Conservation (phyloP, 2,329 filamentous ascomycete genomes). For the Hypoxylon sp. region DNA sequence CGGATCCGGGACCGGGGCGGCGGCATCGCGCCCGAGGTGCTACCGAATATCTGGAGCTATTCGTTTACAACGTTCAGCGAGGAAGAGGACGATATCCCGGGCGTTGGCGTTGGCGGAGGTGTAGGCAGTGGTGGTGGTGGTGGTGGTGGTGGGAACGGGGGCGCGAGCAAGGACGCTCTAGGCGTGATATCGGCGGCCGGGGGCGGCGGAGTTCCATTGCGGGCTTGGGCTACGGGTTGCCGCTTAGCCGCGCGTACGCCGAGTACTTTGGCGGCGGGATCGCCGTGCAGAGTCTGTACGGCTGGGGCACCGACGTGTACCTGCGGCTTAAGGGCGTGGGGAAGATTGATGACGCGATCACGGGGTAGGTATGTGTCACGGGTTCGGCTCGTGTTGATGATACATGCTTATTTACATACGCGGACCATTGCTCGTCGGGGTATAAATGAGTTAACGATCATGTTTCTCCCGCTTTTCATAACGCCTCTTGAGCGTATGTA, state of each 20-base stretch:
- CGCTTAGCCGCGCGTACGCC: slow-evolving; percentile 91
- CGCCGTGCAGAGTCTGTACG: slow-evolving; percentile 93
- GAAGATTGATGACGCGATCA: slow-evolving; percentile 58
- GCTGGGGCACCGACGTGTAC: slow-evolving; percentile 87
- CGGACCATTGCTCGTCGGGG: neutral
- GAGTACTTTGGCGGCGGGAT: slow-evolving; percentile 99
- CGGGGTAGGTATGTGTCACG: neutral
- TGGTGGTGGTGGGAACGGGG: slow-evolving; percentile 57
- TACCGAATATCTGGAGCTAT: slow-evolving; percentile 95
- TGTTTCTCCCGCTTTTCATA: slow-evolving; percentile 7
- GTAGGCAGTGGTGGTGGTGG: slow-evolving; percentile 57
- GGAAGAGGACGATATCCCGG: slow-evolving; percentile 69
- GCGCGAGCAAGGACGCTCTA: slow-evolving; percentile 72
- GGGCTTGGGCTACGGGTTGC: slow-evolving; percentile 92
- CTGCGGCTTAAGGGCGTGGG: slow-evolving; percentile 75
- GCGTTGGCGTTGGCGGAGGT: slow-evolving; percentile 59
- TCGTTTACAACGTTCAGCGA: slow-evolving; percentile 96
- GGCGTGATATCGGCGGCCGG: slow-evolving; percentile 81
- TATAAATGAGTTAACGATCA: neutral
- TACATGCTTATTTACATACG: neutral
- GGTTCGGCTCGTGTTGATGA: neutral
- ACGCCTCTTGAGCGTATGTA: neutral
- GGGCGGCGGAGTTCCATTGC: slow-evolving; percentile 86
- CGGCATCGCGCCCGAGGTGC: slow-evolving; percentile 86
- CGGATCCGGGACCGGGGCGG: slow-evolving; percentile 96